phyloP scores from a whole-genome alignment of 495 filamentous ascomycete genomes.

The Podospora conica region DNA sequence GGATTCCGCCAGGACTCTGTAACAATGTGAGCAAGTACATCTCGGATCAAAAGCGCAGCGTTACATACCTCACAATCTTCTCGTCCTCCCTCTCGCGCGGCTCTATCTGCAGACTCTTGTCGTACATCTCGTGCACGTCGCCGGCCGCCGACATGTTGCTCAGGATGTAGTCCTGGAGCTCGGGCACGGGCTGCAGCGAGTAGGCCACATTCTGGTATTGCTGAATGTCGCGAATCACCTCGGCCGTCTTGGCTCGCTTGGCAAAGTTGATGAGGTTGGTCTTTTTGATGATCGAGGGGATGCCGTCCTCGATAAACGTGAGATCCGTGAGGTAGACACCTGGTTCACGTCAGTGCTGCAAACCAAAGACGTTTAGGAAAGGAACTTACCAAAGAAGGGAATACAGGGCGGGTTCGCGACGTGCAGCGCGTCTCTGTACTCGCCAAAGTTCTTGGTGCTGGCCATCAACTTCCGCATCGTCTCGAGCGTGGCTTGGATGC shows the following conservation, averaged over 20 bases:
- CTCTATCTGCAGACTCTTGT: conserved; percentile 85
- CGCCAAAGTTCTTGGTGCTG: conserved; percentile 96
- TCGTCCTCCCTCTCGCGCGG: conserved; percentile 95
- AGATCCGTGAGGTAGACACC: conserved; percentile 96
- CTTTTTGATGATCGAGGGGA: conserved; percentile 89
- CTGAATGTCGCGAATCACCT: conserved; percentile 96
- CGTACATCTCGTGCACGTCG: conserved; percentile 99
- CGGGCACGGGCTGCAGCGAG: conserved; percentile 75
- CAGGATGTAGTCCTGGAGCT: conserved; percentile 95
- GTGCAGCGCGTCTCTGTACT: conserved; percentile 90
- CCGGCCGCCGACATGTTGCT: conserved; percentile 88
- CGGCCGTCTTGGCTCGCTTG: conserved; percentile 94
- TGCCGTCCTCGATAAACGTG: conserved; percentile 98
- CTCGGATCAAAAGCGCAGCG: background rate
- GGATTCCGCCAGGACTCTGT: conserved; percentile 11
- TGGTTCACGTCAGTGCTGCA: conserved; percentile 29
- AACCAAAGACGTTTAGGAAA: conserved; percentile 9
- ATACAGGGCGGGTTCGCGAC: conserved; percentile 93
- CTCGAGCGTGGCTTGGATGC: conserved; percentile 72
- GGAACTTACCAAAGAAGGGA: conserved; percentile 89
- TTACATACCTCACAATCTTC: conserved; percentile 54
- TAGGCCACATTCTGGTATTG: conserved; percentile 97
- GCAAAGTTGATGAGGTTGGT: conserved; percentile 96
- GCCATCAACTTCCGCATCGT: conserved; percentile 92
- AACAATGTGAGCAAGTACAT: background rate